Conservation (phyloP, 257 asterid genomes). For the Verbascum thapsus region DNA sequence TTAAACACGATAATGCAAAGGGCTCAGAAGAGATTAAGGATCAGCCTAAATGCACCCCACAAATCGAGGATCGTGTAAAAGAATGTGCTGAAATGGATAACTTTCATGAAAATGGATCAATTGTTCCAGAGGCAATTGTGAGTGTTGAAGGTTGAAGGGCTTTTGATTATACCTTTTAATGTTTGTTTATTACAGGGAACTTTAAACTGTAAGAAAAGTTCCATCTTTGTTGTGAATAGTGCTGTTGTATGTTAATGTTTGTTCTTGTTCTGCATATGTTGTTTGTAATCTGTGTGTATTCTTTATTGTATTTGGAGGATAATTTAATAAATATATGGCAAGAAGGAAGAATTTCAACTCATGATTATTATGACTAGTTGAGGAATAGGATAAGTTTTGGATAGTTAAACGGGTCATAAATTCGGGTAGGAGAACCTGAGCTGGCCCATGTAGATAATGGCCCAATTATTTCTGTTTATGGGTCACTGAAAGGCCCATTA, state of each 20-base stretch:
- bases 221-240: slow-evolving; percentile 38
- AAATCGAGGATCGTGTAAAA: slow-evolving; percentile 27
- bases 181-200: not conserved
- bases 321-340: slow-evolving; percentile 12
- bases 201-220: not conserved
- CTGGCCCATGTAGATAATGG: too few relatives aligned
- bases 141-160: slow-evolving; percentile 48
- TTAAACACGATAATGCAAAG: slow-evolving; percentile 28
- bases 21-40: slow-evolving; percentile 29
- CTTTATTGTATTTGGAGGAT: slow-evolving; percentile 7
- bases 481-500: too few relatives aligned
- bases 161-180: not conserved
- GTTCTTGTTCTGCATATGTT: slow-evolving; percentile 17
- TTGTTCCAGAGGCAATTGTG: slow-evolving; percentile 23
- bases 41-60: slow-evolving; percentile 31
- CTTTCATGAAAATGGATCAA: slow-evolving; percentile 20
- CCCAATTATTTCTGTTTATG: too few relatives aligned
- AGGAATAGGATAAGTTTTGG: too few relatives aligned
- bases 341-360: too few relatives aligned
- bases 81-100: too few relatives aligned
- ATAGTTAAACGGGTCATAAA: too few relatives aligned
- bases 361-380: too few relatives aligned
- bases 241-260: slow-evolving; percentile 36
- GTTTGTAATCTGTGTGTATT: slow-evolving; percentile 24
- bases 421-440: too few relatives aligned